Conservation (phyloP, 176 grass and related monocot genomes). For the Eleusine coracana region DNA sequence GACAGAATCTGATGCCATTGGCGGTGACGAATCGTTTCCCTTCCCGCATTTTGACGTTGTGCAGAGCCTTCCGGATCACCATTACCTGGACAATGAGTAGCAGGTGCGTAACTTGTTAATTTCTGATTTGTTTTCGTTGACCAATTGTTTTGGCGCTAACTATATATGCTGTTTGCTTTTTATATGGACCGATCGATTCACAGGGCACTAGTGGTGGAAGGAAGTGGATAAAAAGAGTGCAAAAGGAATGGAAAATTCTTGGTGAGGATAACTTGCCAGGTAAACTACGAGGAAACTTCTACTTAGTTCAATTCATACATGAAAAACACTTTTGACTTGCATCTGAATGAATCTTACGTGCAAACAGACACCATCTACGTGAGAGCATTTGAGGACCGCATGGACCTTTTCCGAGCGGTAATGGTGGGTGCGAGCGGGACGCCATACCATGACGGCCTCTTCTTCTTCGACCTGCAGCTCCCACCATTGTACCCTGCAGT, state of each 20-base stretch:
- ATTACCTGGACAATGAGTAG: neutral
- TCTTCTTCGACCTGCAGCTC: neutral
- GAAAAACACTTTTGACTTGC: neutral
- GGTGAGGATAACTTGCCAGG: neutral
- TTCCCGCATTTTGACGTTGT: neutral
- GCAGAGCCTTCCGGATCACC: neutral
- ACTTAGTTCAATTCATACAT: too few relatives aligned
- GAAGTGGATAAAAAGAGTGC: constrained; percentile 9
- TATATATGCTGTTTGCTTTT: neutral
- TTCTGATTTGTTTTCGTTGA: neutral
- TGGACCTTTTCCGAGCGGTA: constrained; percentile 16
- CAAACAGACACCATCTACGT: constrained; percentile 7
- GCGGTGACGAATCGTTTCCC: too few relatives aligned
- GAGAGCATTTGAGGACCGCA: constrained; percentile 20
- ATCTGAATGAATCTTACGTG: neutral
- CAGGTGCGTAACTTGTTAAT: neutral
- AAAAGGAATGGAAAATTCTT: constrained; percentile 32
- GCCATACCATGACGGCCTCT: constrained; percentile 31
- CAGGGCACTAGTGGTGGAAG: neutral
- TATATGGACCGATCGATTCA: neutral
- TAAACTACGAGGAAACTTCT: neutral
- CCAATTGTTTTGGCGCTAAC: too few relatives aligned
- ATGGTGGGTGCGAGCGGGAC: constrained; percentile 18
- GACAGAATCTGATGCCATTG: too few relatives aligned
- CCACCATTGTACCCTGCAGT: too few relatives aligned